Percentiles rank a stretch among this genome's conserved stretches.
Conservation (phyloP, 2,329 filamentous ascomycete genomes). For the Penicillium decumbens region DNA sequence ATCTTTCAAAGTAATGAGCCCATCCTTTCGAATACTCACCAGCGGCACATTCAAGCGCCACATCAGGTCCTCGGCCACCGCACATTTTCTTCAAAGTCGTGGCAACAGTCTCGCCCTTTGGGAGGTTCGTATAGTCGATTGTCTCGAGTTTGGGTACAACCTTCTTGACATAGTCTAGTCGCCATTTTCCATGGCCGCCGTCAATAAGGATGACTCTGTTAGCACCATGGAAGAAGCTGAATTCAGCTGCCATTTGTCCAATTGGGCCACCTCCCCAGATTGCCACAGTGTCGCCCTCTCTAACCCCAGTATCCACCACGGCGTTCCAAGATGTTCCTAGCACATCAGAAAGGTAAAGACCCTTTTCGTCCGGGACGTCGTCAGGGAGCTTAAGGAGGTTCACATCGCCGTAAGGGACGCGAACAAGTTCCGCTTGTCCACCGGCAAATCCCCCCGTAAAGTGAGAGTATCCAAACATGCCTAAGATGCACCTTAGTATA, state of each 20-base stretch:
- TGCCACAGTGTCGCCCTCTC: slow-evolving; percentile 69
- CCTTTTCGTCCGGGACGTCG: slow-evolving; percentile 78
- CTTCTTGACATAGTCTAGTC: slow-evolving; percentile 63
- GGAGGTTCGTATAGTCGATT: slow-evolving; percentile 64
- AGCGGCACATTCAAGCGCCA: slow-evolving; percentile 63
- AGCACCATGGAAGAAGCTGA: slow-evolving; percentile 66
- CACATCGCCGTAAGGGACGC: background rate
- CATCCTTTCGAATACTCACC: slow-evolving; percentile 61
- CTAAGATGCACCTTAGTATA: background rate
- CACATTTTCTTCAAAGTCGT: slow-evolving; percentile 65
- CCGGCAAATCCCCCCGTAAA: background rate
- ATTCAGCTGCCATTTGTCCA: slow-evolving; percentile 70
- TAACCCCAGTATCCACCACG: slow-evolving; percentile 76
- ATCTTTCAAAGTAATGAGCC: slow-evolving; percentile 56
- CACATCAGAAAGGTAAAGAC: slow-evolving; percentile 74
- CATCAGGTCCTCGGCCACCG: slow-evolving; percentile 52
- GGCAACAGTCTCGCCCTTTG: slow-evolving; percentile 61
- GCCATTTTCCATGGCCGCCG: slow-evolving; percentile 56
- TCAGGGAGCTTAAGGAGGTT: slow-evolving; percentile 54
- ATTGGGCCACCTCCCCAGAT: slow-evolving; percentile 83
- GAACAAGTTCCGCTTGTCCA: background rate
- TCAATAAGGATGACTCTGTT: slow-evolving; percentile 75
- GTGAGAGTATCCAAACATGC: background rate
- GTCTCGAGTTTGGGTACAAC: slow-evolving; percentile 63
- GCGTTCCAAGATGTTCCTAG: slow-evolving; percentile 73